Base-by-base conservation (phyloP, 2,329 filamentous ascomycete genomes). In the Mollisia scopiformis region DNA sequence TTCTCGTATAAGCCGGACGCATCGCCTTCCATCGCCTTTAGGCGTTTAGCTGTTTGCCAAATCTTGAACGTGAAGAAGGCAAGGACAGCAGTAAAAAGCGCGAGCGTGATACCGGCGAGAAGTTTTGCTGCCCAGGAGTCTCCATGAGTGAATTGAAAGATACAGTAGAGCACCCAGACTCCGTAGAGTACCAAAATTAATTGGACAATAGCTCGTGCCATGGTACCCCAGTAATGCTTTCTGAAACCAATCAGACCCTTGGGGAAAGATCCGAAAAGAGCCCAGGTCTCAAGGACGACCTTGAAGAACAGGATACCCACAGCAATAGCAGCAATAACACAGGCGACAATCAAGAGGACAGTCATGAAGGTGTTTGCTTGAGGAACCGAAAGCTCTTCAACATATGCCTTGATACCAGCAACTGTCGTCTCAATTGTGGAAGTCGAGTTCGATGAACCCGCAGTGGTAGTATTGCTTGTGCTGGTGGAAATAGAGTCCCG, bases 311-410 rank as follows among this genome's bases (percentile, higher is more conserved):
- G 82, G 67, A 98, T 93, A 27, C 91, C 87, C 25, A 97, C 90
- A 46, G 91, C 89, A 66, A 97, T 94, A 33, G 85, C 85, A 3
- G 88, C 93, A 65, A 98, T 86, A 55, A 96, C 82, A 66, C 97
- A 95, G 64, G 92, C 91, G 62, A 97, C 94, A 62, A 97, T 81
- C 55, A 98, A 81, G 1, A 98, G 84, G 4, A 97, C 88, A 0
- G 92, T 97, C 93, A 99, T 96, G 79, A 98, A 98, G 1, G 92
- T 93, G 78, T 97, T 96, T 52, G 91, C 88, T 68, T 90, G 86
- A 19, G 95, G 95, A 56, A 98, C 93, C 46, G 86, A 87, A 59
- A 97, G 84, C 73, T 93, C 83, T 73, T 97, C 88, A n/a, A 88
- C 89, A 71, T 90, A 96, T 30, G 86, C 91, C 74, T 93, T 84